Base-by-base conservation (phyloP, 139 green algal genomes). In the Micromonas pusilla region DNA sequence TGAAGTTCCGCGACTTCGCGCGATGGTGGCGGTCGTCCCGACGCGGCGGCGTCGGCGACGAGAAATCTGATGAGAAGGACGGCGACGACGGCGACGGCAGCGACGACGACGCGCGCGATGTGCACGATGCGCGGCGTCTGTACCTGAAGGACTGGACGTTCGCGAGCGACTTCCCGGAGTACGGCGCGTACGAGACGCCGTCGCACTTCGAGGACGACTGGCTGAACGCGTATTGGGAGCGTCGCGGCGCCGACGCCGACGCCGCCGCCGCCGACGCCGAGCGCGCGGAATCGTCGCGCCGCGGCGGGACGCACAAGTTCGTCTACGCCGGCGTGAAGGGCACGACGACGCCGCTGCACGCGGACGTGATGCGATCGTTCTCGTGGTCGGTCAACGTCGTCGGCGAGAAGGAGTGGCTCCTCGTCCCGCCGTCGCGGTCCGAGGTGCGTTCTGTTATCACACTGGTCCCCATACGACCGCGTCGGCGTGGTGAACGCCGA, bases 141-240 rank as follows among this genome's bases (percentile, higher is more conserved):
- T 97, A 97, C 70, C 73, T 92, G 28, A 97, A 97, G 78, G 92
- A 97, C 83, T 97, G 88, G 87, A 92, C 97, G 86, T 89, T 97
- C 79, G 83, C 79, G 0, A 75, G 79, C 68, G 86, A 95, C 75
- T 93, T 89, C 67, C 86, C 87, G 33, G 32, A 78, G 0, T 88
- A 89, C 66, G 45, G 79, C 45, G 88, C 88, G 0, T 96, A 96
- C 83, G 30, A 63, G 0, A 78, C 71, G 4, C 92, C 92, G 0
- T 1, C 39, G 0, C 92, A 83, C 77, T 96, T 94, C 79, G 16
- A 33, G 0, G 87, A 94, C 16, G 93, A 97, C 74, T 97, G 93
- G 93, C 83, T 97, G 21, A 97, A 97, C 77, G 84, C 82, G 32
- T 97, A 87, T 83, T 88, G 83, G 72, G 91, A 97, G 66, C 32